Evolutionary conservation across 768 basidiomycete genomes (phyloP), one percentile per base, ranked within the genome.

Genomic region (Amanita phalloides): DNA sequence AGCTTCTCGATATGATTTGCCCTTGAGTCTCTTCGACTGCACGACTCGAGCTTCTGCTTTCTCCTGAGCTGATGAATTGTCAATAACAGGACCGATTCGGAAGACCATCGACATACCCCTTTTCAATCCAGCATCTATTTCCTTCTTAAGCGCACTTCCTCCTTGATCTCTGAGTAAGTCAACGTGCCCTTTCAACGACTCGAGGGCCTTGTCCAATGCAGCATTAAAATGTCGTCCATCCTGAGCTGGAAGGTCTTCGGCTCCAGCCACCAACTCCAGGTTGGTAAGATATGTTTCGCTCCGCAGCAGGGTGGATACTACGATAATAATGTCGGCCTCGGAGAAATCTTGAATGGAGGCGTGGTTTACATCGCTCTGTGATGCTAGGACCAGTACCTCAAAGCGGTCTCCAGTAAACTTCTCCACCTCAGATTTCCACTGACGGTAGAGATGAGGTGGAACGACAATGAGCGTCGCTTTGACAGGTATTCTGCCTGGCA

Each of bases 211-310:
- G 17, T 86, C 81, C 20, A 95, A 71, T 28, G 86, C 78, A n/a
- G 84, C 83, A 48, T 86, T 83, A 74, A 94, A 96, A 69, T 91
- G 91, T 17, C 94, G 81, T 10, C 90, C 90, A 32, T 90, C 86
- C 32, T 81, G 78, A n/a, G 69, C 67, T 1, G 90, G 90, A 33
- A 93, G 71, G 14, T 78, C 67, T 2, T 85, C 82, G 6, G 74
- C 82, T 5, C 75, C 86, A 3, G 82, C 78, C 39, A 93, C 75
- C 2, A 79, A 68, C 55, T 82, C 80, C 8, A 92, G 76, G 60
- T 87, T 88, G n/a, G 77, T 79, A 4, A 85, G 70, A 58, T 91
- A 96, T 32, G 80, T 81, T 10, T 66, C 64, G 39, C 88, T 89
- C 57, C 82, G 82, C 72, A 92, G 89, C n/a, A 96, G 68, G 58